Evolutionary conservation across 2,329 filamentous ascomycete genomes (phyloP).

Genomic region (Ascochyta koolunga): DNA sequence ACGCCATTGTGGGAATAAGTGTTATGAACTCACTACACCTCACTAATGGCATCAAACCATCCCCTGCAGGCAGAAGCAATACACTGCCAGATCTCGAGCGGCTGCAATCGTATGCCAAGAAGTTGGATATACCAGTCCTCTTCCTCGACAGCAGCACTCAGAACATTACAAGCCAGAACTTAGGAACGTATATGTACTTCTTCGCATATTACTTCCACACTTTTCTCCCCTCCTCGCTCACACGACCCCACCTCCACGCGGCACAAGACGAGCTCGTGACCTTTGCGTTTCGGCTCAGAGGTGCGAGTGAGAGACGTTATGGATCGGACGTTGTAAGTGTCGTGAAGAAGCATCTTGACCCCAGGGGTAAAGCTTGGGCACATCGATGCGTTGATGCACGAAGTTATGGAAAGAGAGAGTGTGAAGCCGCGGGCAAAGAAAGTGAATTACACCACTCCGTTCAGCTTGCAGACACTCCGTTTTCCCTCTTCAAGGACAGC

Average conservation of each 20-base stretch:
- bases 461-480: conserved; percentile 37
- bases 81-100: conserved; percentile 28
- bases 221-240: conserved; percentile 29
- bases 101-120: conserved; percentile 32
- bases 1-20: conserved; percentile 29
- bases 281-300: conserved; percentile 36
- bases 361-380: conserved; percentile 28
- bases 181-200: conserved; percentile 40
- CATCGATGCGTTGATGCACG: conserved; percentile 25
- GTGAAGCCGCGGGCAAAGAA: conserved; percentile 28
- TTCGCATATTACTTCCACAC: conserved; percentile 41
- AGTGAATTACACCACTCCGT: conserved; percentile 31
- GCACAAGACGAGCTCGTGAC: conserved; percentile 38
- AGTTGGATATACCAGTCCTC: conserved; percentile 32
- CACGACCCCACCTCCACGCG: conserved; percentile 27
- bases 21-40: conserved; percentile 34
- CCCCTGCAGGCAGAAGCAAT: conserved; percentile 28
- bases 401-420: conserved; percentile 29
- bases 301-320: conserved; percentile 28
- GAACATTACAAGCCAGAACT: conserved; percentile 26
- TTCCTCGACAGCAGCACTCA: conserved; percentile 38
- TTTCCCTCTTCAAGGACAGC: conserved; percentile 18
- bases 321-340: conserved; percentile 23
- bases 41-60: conserved; percentile 25
- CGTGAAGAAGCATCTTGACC: conserved; percentile 36